Evolutionary conservation across 23 red algal genomes (phyloP), one percentile per base, ranked within the genome.

Genomic region (Gracilaria domingensis): DNA sequence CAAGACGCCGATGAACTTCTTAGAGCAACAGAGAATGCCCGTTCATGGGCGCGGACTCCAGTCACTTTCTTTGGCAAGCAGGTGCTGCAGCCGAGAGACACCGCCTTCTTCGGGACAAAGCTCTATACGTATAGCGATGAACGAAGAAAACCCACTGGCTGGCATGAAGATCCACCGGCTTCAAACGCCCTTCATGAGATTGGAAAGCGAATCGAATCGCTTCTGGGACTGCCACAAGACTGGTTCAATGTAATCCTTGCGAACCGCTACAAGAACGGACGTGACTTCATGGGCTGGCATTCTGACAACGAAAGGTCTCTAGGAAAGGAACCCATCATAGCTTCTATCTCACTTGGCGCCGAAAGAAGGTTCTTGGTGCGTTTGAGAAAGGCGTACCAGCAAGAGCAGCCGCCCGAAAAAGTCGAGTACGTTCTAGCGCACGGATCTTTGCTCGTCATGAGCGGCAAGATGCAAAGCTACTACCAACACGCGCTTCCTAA

Each of bases 81-180:
- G n/a, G 89, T 92, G 65, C 79, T 92, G 13, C 89, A 92, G 55
- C 89, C 89, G 20, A 54, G 89, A 71, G 79, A 92, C 76, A 92
- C 89, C 8, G 89, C 89, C 0, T 92, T 92, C 80, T 92, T 92
- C 40, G 89, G 89, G 16, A 92, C 89, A 34, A 84, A 83, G 34
- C 79, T 84, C 8, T 92, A 92, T 58, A 71, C 89, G 4, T 92
- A 92, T 50, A 84, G 79, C 65, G 79, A 92, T 64, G 89, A 83
- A 38, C 60, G 79, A 8, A 34, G 79, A 47, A 14, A 71, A 61
- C 89, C 89, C 30, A 92, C 89, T 11, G 61, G 61, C 38, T 84
- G 89, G 89, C 36, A 92, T n/a, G 77, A 83, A 24, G 80, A 92
- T 24, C 49, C 69, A 32, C 79, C 89, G 24, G 80, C 79, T 3